A percentile compares a stretch with the other conserved stretches of the same genome.
These are phyloP conservation scores for Cryomyces antarcticus DNA, from an alignment of 495 filamentous ascomycete genomes.

Conservation along the genomic window DNA sequence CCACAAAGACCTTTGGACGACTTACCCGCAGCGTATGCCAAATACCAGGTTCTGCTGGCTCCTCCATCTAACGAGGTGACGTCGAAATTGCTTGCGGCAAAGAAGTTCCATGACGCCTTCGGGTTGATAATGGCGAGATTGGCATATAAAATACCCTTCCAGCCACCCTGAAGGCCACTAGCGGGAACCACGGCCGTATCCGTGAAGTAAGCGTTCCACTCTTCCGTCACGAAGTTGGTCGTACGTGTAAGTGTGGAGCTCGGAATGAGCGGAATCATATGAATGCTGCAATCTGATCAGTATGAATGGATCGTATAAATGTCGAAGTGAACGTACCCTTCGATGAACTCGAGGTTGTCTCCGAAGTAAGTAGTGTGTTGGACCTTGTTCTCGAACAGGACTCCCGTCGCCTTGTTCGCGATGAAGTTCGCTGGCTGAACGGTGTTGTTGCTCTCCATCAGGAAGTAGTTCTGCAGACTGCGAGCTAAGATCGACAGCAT, in stretches of 20 bases:
- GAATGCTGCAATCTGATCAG: slow-evolving; percentile 30
- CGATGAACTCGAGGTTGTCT: slow-evolving; percentile 55
- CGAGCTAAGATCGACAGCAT: slow-evolving; percentile 59
- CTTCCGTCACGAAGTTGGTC: slow-evolving; percentile 51
- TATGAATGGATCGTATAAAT: not conserved
- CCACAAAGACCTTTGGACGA: slow-evolving; percentile 1
- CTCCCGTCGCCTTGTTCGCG: slow-evolving; percentile 73
- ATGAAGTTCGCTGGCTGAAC: slow-evolving; percentile 64
- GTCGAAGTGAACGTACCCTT: slow-evolving; percentile 31
- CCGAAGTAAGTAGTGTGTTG: slow-evolving; percentile 95
- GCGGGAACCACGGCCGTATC: slow-evolving; percentile 38
- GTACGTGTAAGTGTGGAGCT: slow-evolving; percentile 45
- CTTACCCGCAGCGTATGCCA: slow-evolving; percentile 52
- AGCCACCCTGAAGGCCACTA: slow-evolving; percentile 35
- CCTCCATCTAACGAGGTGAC: slow-evolving; percentile 66
- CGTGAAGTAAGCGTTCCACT: slow-evolving; percentile 67
- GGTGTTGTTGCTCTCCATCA: slow-evolving; percentile 45
- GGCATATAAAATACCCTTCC: slow-evolving; percentile 68
- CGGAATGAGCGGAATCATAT: slow-evolving; percentile 83
- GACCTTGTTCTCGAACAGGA: slow-evolving; percentile 92
- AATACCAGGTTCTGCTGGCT: slow-evolving; percentile 72
- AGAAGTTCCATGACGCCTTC: slow-evolving; percentile 48
- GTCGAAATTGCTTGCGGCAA: slow-evolving; percentile 43
- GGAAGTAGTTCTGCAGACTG: slow-evolving; percentile 59
- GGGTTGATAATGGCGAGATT: slow-evolving; percentile 71